Percentiles rank a stretch among this genome's conserved stretches.
phyloP scores from a whole-genome alignment of 345 rosid genomes.

The Salix exigua region DNA sequence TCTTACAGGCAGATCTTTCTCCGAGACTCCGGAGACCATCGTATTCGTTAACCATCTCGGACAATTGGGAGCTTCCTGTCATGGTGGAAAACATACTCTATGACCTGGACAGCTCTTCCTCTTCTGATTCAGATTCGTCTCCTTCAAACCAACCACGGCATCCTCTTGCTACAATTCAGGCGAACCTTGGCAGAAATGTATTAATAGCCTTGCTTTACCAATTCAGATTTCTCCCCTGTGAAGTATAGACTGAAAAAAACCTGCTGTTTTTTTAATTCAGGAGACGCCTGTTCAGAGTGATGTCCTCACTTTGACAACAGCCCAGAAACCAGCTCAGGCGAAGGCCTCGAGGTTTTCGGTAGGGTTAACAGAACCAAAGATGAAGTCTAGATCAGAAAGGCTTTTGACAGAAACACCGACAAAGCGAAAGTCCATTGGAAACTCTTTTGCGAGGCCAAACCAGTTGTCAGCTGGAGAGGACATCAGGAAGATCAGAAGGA shows the following conservation, averaged over 20 bases:
- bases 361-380: slow-evolving; percentile 9
- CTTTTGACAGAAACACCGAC: too few relatives aligned
- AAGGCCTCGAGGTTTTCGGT: slow-evolving; percentile 27
- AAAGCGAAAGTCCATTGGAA: too few relatives aligned
- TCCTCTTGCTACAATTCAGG: slow-evolving; percentile 12
- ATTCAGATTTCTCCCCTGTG: neutral
- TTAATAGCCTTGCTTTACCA: neutral
- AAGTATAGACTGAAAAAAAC: neutral
- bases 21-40: slow-evolving; percentile 67
- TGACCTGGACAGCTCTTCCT: slow-evolving; percentile 81
- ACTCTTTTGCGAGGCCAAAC: too few relatives aligned
- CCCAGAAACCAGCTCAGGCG: slow-evolving; percentile 18
- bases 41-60: slow-evolving; percentile 28
- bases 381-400: too few relatives aligned
- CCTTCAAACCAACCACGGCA: slow-evolving; percentile 24
- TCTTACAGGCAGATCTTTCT: slow-evolving; percentile 48
- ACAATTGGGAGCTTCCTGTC: slow-evolving; percentile 39
- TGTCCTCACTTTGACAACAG: slow-evolving; percentile 19
- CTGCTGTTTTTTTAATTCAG: slow-evolving; percentile 5
- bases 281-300: slow-evolving; percentile 14
- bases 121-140: slow-evolving; percentile 79
- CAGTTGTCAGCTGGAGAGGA: too few relatives aligned
- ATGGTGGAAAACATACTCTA: slow-evolving; percentile 72
- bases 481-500: too few relatives aligned
- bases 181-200: neutral